Percentiles rank a stretch among this genome's conserved stretches.
phyloP scores from a whole-genome alignment of 1,284 basidiomycete species.

The Cryptococcus jaspeensis region DNA sequence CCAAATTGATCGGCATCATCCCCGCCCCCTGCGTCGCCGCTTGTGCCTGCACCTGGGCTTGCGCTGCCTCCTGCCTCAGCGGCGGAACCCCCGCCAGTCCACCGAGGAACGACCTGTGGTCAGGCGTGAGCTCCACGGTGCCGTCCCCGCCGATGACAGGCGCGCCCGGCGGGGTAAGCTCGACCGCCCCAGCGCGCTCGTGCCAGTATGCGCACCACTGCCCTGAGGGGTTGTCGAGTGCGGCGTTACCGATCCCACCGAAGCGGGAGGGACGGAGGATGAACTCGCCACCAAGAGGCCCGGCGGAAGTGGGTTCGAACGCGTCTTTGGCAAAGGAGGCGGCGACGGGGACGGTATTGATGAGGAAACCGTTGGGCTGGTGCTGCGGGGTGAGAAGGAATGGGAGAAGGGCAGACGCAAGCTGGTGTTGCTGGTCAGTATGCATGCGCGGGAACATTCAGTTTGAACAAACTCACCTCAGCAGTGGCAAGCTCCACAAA shows the following conservation, averaged over 20 bases:
- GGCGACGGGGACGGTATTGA: slow-evolving; percentile 78
- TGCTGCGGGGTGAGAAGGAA: slow-evolving; percentile 75
- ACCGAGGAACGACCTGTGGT: slow-evolving; percentile 36
- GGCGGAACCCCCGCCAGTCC: slow-evolving; percentile 26
- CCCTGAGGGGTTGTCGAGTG: slow-evolving; percentile 61
- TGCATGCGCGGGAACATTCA: too few relatives aligned
- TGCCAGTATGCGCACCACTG: slow-evolving; percentile 44
- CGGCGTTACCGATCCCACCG: slow-evolving; percentile 41
- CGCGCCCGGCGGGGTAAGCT: slow-evolving; percentile 27
- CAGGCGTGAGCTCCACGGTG: slow-evolving; percentile 14
- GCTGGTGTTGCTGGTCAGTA: slow-evolving; percentile 54
- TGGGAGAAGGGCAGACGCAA: slow-evolving; percentile 64
- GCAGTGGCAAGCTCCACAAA: slow-evolving; percentile 86
- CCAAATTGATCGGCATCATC: slow-evolving; percentile 13
- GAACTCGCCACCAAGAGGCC: slow-evolving; percentile 36
- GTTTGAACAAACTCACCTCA: slow-evolving; percentile 61
- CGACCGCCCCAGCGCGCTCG: slow-evolving; percentile 32
- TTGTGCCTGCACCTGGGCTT: not conserved
- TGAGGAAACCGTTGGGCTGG: slow-evolving; percentile 83
- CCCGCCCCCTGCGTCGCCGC: not conserved
- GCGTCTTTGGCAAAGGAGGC: slow-evolving; percentile 83
- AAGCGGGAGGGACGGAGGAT: slow-evolving; percentile 28
- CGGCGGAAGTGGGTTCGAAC: slow-evolving; percentile 71
- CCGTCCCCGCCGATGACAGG: slow-evolving; percentile 24
- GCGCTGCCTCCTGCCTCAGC: not conserved